phyloP scores from a whole-genome alignment of 257 asterid genomes.

The Solanum lignicaule region DNA sequence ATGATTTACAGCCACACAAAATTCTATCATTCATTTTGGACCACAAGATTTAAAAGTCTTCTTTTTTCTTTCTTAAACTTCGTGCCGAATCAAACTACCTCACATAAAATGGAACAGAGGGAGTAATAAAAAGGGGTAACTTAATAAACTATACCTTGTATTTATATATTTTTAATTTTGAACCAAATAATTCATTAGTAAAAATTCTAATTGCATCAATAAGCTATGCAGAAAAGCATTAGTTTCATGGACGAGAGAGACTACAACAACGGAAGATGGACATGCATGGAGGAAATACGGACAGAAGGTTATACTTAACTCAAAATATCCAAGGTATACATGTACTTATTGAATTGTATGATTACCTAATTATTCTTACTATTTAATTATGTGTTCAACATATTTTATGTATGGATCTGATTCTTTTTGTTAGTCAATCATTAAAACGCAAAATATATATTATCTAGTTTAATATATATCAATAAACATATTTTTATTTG shows the following conservation, averaged over 20 bases:
- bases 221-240: conserved; percentile 21
- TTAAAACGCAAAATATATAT: background rate
- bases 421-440: background rate
- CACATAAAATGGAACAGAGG: too few species aligned
- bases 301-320: background rate
- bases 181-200: background rate
- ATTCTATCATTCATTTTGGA: too few species aligned
- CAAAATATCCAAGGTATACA: background rate
- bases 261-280: background rate
- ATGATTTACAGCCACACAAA: too few species aligned
- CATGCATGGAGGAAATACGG: background rate
- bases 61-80: too few species aligned
- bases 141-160: too few species aligned
- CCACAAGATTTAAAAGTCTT: too few species aligned
- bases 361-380: background rate
- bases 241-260: conserved; percentile 18
- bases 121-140: too few species aligned
- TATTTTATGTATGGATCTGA: background rate
- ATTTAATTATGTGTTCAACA: background rate
- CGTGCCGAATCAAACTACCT: too few species aligned
- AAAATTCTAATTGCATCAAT: background rate
- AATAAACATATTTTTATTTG: background rate
- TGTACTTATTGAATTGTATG: background rate
- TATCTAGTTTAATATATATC: background rate
- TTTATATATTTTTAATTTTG: too few species aligned